A percentile compares a stretch with the other conserved stretches of the same genome.
phyloP scores from a whole-genome alignment of 140 eudicot genomes.

The Bidens hawaiensis region DNA sequence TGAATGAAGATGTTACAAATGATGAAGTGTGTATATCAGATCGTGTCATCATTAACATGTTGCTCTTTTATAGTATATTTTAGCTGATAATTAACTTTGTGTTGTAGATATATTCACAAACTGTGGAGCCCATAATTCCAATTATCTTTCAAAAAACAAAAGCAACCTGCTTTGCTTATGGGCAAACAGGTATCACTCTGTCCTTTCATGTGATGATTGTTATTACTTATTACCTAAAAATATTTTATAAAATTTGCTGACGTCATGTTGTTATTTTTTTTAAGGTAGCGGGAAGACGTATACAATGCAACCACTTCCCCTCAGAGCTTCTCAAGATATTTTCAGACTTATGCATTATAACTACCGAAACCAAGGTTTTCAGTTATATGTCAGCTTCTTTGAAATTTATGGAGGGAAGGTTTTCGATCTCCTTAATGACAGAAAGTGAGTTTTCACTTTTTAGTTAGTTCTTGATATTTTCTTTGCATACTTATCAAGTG shows the following conservation, averaged over 20 bases:
- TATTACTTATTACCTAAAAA: not conserved
- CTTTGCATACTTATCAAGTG: not conserved
- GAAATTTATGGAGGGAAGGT: slow-evolving; percentile 85
- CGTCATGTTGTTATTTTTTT: not conserved
- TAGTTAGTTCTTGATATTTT: not conserved
- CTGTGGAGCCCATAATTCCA: slow-evolving; percentile 77
- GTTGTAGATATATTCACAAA: slow-evolving; percentile 55
- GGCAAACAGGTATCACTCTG: slow-evolving; percentile 61
- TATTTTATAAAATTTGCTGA: not conserved
- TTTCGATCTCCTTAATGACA: slow-evolving; percentile 70
- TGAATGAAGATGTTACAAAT: slow-evolving; percentile 62
- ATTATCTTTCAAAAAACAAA: slow-evolving; percentile 70
- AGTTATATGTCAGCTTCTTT: slow-evolving; percentile 62
- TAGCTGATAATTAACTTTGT: slow-evolving; percentile 1
- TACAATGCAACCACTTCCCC: slow-evolving; percentile 82
- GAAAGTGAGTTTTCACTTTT: slow-evolving; percentile 48
- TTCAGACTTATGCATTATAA: slow-evolving; percentile 47
- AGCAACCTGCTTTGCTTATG: slow-evolving; percentile 90
- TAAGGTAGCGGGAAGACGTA: slow-evolving; percentile 80
- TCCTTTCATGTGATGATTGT: not conserved
- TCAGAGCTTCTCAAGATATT: slow-evolving; percentile 64
- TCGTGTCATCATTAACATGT: not conserved
- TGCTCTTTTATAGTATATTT: not conserved
- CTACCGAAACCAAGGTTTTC: slow-evolving; percentile 64
- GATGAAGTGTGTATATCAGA: slow-evolving; percentile 47